These are phyloP conservation scores for Coemansia sp. DNA, from an alignment of 192 early-diverging fungal genomes.

Conservation along the genomic window DNA sequence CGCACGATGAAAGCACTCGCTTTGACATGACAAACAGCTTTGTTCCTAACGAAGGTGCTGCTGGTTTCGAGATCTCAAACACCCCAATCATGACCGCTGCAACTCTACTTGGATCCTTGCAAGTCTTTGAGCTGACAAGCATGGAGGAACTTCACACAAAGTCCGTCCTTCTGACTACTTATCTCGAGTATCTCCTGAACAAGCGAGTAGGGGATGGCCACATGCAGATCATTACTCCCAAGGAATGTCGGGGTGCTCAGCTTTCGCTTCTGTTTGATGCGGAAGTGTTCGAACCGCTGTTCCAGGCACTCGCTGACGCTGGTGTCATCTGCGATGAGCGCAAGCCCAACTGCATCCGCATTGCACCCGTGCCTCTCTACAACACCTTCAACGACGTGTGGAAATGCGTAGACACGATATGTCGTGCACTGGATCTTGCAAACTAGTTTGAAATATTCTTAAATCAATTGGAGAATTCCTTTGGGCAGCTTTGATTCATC, in stretches of 20 bases:
- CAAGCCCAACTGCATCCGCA: slow-evolving; percentile 86
- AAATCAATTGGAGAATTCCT: no score
- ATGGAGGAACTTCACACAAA: slow-evolving; percentile 73
- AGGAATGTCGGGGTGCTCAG: slow-evolving; percentile 79
- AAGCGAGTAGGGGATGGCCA: slow-evolving; percentile 27
- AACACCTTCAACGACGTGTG: slow-evolving; percentile 84
- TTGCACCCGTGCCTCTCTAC: slow-evolving; percentile 91
- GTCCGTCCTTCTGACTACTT: slow-evolving; percentile 78
- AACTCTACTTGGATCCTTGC: slow-evolving; percentile 74
- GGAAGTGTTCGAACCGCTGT: slow-evolving; percentile 58
- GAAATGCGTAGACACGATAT: slow-evolving; percentile 62
- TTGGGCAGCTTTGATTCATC: no score
- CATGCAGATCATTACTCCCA: slow-evolving; percentile 79
- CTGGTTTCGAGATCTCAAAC: slow-evolving; percentile 87
- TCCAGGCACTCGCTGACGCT: slow-evolving; percentile 58
- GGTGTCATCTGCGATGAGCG: slow-evolving; percentile 88
- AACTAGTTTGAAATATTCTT: no score
- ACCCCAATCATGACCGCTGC: slow-evolving; percentile 76
- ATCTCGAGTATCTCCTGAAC: slow-evolving; percentile 77
- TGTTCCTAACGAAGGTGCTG: slow-evolving; percentile 76
- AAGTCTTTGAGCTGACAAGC: slow-evolving; percentile 74
- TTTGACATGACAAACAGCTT: slow-evolving; percentile 90
- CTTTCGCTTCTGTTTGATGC: slow-evolving; percentile 68
- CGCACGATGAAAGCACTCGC: slow-evolving; percentile 75
- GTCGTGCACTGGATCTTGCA: not conserved